Conservation (phyloP, 805 yeast species). For the Candida ovalis region DNA sequence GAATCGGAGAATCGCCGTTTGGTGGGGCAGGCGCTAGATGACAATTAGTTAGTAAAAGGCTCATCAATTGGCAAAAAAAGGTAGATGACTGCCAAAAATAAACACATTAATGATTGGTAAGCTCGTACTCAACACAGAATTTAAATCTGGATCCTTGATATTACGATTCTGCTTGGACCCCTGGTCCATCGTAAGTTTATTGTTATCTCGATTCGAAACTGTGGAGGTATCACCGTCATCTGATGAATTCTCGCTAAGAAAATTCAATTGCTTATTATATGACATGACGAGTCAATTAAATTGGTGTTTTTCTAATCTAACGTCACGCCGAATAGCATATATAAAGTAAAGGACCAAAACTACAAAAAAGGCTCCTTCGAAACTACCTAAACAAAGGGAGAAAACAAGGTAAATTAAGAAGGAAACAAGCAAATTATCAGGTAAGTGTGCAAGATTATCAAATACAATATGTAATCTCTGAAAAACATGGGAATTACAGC, state of each 20-base stretch:
- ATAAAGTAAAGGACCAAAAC: too few relatives aligned
- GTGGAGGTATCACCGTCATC: constrained; percentile 10
- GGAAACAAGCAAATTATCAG: too few relatives aligned
- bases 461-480: too few relatives aligned
- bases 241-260: constrained; percentile 16
- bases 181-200: not conserved
- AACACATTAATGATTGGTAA: not conserved
- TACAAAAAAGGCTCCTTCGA: not conserved
- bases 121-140: constrained; percentile 15
- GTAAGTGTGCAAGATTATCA: too few relatives aligned
- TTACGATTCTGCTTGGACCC: not conserved
- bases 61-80: not conserved
- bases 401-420: too few relatives aligned
- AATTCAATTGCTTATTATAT: constrained; percentile 19
- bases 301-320: too few relatives aligned
- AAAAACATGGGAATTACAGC: too few relatives aligned
- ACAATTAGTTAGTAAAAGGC: not conserved
- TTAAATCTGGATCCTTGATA: not conserved
- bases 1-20: constrained; percentile 13
- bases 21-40: constrained; percentile 19
- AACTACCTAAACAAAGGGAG: not conserved
- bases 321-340: too few relatives aligned
- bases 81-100: not conserved
- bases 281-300: constrained; percentile 9
- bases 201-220: not conserved